Evolutionary conservation across 768 basidiomycete species (phyloP).

Genomic region (Podaxis mareebaensis): DNA sequence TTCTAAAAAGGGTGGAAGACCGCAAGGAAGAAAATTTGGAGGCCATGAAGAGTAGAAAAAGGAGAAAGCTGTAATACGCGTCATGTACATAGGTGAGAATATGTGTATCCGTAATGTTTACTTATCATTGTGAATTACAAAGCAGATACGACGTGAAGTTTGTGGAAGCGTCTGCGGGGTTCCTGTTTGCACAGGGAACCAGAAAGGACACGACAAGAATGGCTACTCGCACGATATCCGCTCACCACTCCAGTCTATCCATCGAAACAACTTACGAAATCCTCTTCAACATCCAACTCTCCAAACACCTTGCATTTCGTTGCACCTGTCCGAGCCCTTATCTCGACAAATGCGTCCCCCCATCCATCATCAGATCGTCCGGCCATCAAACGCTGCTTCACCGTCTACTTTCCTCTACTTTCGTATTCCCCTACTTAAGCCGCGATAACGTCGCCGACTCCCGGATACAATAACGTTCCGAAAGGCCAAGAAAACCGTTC

Average conservation of each 20-base stretch:
- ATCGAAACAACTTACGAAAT: constrained; percentile 30
- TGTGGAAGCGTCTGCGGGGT: not conserved
- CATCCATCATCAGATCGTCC: constrained; percentile 15
- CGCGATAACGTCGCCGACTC: not conserved
- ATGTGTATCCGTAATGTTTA: not conserved
- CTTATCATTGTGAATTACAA: not conserved
- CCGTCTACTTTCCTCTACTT: constrained; percentile 25
- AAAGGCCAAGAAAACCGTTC: not conserved
- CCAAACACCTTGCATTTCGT: constrained; percentile 26
- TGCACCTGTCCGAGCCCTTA: constrained; percentile 25
- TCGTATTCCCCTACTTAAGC: constrained; percentile 14
- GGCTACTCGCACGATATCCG: constrained; percentile 18
- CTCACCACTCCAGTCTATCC: constrained; percentile 23
- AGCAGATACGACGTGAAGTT: not conserved
- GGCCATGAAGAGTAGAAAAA: constrained; percentile 54
- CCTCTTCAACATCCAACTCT: constrained; percentile 26
- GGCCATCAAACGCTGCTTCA: constrained; percentile 21
- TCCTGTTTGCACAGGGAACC: not conserved
- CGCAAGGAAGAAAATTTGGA: constrained; percentile 69
- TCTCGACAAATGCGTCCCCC: constrained; percentile 24
- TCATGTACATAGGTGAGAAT: constrained; percentile 6
- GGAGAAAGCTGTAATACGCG: constrained; percentile 35
- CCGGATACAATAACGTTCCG: constrained; percentile 10
- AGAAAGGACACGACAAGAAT: not conserved
- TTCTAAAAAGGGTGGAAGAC: constrained; percentile 73